These are phyloP conservation scores for Magnusiomyces sp. DNA, from an alignment of 1,139 yeast genomes.

Conservation along the genomic window DNA sequence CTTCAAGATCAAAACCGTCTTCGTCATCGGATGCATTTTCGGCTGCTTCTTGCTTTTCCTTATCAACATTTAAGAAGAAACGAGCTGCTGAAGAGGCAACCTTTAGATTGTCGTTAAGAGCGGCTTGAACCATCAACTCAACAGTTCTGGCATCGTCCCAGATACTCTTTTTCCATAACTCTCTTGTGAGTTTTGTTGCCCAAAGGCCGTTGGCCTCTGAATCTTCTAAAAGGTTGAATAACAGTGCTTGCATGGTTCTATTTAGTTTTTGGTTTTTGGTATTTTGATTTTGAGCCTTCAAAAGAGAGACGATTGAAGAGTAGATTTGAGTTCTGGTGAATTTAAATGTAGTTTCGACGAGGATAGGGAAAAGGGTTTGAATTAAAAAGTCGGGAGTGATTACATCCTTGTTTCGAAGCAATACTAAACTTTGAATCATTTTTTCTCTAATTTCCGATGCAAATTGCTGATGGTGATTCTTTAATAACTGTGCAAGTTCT, in stretches of 20 bases:
- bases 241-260: conserved; percentile 80
- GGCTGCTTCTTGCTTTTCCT: conserved; percentile 82
- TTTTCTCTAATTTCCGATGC: conserved; percentile 85
- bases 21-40: conserved; percentile 66
- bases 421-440: conserved; percentile 77
- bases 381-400: conserved; percentile 72
- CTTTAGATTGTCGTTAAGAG: conserved; percentile 77
- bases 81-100: conserved; percentile 84
- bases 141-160: conserved; percentile 98
- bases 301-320: conserved; percentile 61
- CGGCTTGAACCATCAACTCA: conserved; percentile 94
- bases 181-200: conserved; percentile 94
- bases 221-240: conserved; percentile 69
- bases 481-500: conserved; percentile 60
- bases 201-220: conserved; percentile 71
- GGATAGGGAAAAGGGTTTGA: conserved; percentile 79
- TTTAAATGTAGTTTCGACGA: conserved; percentile 66
- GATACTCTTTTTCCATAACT: conserved; percentile 92
- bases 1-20: conserved; percentile 36
- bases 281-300: conserved; percentile 78
- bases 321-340: conserved; percentile 77
- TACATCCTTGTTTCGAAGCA: conserved; percentile 83
- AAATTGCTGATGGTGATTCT: conserved; percentile 69
- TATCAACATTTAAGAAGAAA: conserved; percentile 91
- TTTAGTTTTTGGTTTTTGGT: conserved; percentile 81